These are phyloP conservation scores for Sporothrix protearum DNA, from an alignment of 2,329 filamentous ascomycete species.

Conservation along the genomic window DNA sequence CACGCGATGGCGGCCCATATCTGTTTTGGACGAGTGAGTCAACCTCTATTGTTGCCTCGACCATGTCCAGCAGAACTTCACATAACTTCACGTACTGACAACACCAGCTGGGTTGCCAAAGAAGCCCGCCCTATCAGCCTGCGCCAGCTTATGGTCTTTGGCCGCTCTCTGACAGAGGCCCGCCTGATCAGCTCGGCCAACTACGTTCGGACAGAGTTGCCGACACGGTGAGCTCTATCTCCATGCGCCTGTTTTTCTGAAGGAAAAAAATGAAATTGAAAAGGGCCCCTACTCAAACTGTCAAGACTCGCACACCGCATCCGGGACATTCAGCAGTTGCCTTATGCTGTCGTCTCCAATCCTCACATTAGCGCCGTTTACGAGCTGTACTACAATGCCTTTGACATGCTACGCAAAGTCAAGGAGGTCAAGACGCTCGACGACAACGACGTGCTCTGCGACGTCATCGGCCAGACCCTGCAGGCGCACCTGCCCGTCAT, in stretches of 20 bases:
- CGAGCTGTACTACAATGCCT: constrained; percentile 94
- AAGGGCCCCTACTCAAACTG: neutral
- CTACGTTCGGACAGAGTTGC: constrained; percentile 93
- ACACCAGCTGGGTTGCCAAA: constrained; percentile 77
- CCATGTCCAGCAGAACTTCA: neutral
- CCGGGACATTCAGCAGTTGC: constrained; percentile 93
- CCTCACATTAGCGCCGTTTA: constrained; percentile 91
- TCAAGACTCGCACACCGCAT: constrained; percentile 82
- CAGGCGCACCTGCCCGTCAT: constrained; percentile 90
- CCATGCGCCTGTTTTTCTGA: no score
- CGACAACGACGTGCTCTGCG: constrained; percentile 86
- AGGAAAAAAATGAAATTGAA: no score
- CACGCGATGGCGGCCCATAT: constrained; percentile 58
- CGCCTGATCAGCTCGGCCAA: constrained; percentile 92
- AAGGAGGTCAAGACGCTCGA: constrained; percentile 79
- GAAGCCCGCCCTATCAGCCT: constrained; percentile 94
- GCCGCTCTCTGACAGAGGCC: constrained; percentile 83
- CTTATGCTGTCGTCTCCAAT: constrained; percentile 95
- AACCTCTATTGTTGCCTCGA: no score
- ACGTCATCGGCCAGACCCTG: constrained; percentile 72
- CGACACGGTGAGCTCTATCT: constrained; percentile 58
- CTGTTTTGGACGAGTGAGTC: constrained; percentile 61
- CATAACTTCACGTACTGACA: constrained; percentile 3
- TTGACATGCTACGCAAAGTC: constrained; percentile 81
- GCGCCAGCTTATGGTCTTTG: constrained; percentile 95